Evolutionary conservation across 2,329 filamentous ascomycete species (phyloP).

Genomic region (Cytospora schulzeri): DNA sequence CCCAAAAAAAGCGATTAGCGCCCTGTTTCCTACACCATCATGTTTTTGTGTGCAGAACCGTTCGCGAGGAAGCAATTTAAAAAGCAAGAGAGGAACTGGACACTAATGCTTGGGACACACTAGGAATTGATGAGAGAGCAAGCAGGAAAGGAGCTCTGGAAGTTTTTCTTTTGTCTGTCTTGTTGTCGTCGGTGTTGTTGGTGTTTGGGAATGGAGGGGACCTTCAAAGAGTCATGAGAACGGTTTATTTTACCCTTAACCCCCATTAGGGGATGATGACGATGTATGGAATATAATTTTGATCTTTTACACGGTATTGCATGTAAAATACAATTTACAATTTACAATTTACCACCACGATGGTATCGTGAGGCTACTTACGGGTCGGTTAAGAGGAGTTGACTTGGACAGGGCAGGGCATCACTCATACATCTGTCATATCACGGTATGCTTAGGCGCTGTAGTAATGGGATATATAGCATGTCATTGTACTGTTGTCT

Average conservation of each 20-base stretch:
- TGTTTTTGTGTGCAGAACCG: constrained; percentile 3
- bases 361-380: too few relatives aligned
- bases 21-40: constrained; percentile 10
- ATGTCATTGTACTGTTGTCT: not conserved
- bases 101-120: constrained; percentile 26
- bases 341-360: not conserved
- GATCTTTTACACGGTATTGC: not conserved
- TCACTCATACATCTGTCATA: not conserved
- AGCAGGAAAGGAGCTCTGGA: not conserved
- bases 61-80: not conserved
- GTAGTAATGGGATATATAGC: not conserved
- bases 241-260: not conserved
- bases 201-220: constrained; percentile 5
- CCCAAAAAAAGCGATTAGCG: constrained; percentile 24
- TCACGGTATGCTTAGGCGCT: not conserved
- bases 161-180: not conserved
- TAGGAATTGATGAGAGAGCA: constrained; percentile 26
- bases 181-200: constrained; percentile 15
- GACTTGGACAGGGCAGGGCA: too few relatives aligned
- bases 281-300: constrained; percentile 14
- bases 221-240: constrained; percentile 10
- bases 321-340: constrained; percentile 2
- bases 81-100: constrained; percentile 11
- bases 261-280: constrained; percentile 11
- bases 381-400: too few relatives aligned